phyloP scores from a whole-genome alignment of 2,329 filamentous ascomycete genomes.

The Dactylellina haptotyla region DNA sequence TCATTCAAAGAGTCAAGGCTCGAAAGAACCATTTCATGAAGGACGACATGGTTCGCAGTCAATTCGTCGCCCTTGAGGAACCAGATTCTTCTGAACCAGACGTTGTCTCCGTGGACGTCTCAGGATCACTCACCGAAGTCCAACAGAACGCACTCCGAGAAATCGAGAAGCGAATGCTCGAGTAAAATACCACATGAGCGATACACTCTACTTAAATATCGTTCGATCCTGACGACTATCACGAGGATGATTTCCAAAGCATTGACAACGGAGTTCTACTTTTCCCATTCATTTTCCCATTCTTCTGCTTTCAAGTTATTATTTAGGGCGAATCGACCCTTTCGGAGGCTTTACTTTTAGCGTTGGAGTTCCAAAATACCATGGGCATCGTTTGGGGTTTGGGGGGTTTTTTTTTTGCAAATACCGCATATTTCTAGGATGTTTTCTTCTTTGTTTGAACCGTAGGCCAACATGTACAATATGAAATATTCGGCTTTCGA shows the following conservation, averaged over 20 bases:
- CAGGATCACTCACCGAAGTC: conserved; percentile 69
- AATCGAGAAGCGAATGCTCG: conserved; percentile 43
- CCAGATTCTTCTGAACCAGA: conserved; percentile 77
- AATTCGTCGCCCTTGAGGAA: conserved; percentile 86
- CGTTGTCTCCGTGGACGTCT: conserved; percentile 77
- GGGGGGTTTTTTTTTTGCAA: conserved; percentile 9
- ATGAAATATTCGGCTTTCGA: conserved; percentile 9
- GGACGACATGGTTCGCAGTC: conserved; percentile 91
- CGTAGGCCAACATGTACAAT: conserved; percentile 36
- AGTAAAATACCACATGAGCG: conserved; percentile 3
- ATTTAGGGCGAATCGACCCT: background rate
- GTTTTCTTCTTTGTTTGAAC: conserved; percentile 13
- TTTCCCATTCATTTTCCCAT: background rate
- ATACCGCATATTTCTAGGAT: conserved; percentile 21
- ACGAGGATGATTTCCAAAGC: conserved; percentile 44
- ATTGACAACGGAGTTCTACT: conserved; percentile 45
- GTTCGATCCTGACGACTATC: conserved; percentile 13
- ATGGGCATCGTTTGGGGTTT: conserved; percentile 48
- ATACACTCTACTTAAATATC: background rate
- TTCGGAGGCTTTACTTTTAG: conserved; percentile 35
- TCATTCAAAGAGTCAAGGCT: conserved; percentile 77
- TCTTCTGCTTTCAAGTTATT: background rate
- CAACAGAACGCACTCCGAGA: conserved; percentile 46
- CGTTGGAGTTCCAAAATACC: conserved; percentile 54
- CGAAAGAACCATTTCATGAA: conserved; percentile 95